A percentile compares a stretch with the other conserved stretches of the same genome.
Evolutionary conservation across 495 filamentous ascomycete genomes (phyloP).

Genomic region (Aspergillus nidulans): DNA sequence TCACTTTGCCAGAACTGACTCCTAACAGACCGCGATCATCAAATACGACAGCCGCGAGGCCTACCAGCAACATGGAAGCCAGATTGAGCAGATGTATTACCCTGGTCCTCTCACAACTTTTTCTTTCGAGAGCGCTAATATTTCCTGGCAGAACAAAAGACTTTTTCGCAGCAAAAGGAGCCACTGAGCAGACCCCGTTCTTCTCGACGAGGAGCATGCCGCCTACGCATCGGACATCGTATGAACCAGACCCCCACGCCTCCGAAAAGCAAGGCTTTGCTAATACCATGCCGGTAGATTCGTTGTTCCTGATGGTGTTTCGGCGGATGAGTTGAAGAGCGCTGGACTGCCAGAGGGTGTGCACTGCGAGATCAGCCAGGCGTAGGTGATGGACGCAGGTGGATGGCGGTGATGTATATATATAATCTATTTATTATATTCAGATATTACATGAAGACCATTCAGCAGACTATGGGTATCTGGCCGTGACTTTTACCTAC

Average conservation of each 20-base stretch:
- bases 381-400: not conserved
- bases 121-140: too few species aligned
- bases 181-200: constrained; percentile 11
- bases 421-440: too few species aligned
- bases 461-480: too few species aligned
- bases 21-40: constrained; percentile 12
- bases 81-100: constrained; percentile 15
- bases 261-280: not conserved
- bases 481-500: too few species aligned
- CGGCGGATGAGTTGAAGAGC: constrained; percentile 9
- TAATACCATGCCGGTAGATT: not conserved
- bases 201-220: constrained; percentile 17
- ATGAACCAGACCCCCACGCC: not conserved
- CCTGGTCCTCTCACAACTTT: not conserved
- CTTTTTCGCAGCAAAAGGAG: constrained; percentile 5
- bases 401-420: not conserved
- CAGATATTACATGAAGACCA: too few species aligned
- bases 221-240: constrained; percentile 15
- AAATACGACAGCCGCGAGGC: constrained; percentile 15
- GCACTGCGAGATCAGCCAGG: constrained; percentile 8
- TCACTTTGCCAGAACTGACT: not conserved
- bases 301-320: constrained; percentile 8
- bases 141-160: constrained; percentile 9
- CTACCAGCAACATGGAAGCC: constrained; percentile 9
- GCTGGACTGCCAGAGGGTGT: constrained; percentile 13